Base-by-base conservation (phyloP, 108 stramenopile species). In the Discostella pseudostelligera region DNA sequence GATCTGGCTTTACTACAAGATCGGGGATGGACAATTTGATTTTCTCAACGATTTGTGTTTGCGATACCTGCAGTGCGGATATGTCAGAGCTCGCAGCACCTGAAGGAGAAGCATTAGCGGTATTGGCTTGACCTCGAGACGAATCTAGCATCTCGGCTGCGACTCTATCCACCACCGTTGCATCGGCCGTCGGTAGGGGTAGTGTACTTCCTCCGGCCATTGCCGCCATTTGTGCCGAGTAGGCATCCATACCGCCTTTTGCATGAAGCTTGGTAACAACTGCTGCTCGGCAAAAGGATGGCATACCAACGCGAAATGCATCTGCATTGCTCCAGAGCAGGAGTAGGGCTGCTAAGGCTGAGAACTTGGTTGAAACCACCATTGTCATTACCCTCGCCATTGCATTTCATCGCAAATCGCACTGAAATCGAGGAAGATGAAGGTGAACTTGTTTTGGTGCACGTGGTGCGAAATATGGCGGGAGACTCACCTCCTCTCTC, bases 21-120 rank as follows among this genome's bases (percentile, higher is more conserved):
- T 82, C 81, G 17, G 86, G 81, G 44, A 88, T 88, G 50, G 84
- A 66, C 1, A 82, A 42, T 11, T 80, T 80, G 59, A 91, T 87
- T 6, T 42, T 67, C 9, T 70, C 56, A 3, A 91, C 77, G 21
- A 55, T 72, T 16, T 65, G 54, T 8, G 76, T 58, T 76, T 91
- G 90, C 4, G 81, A 78, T 12, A 73, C 13, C 9, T 75, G 65
- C 39, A 90, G 48, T 0, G 76, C 39, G 14, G 78, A 29, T 51
- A 89, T 87, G 24, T 85, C 82, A 13, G 48, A 22, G 17, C 66
- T 66, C 26, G 45, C 71, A 9, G 19, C 72, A n/a, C 20, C 56
- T 1, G 48, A 22, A 17, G 74, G 53, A n/a, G 69, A 9, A 3
- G 59, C 9, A 11, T 50, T 37, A 11, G 47, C 49, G 11, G 60